A percentile compares a stretch with the other conserved stretches of the same genome.
Evolutionary conservation across 2,329 filamentous ascomycete species (phyloP).

Genomic region (Colletotrichum sp.): DNA sequence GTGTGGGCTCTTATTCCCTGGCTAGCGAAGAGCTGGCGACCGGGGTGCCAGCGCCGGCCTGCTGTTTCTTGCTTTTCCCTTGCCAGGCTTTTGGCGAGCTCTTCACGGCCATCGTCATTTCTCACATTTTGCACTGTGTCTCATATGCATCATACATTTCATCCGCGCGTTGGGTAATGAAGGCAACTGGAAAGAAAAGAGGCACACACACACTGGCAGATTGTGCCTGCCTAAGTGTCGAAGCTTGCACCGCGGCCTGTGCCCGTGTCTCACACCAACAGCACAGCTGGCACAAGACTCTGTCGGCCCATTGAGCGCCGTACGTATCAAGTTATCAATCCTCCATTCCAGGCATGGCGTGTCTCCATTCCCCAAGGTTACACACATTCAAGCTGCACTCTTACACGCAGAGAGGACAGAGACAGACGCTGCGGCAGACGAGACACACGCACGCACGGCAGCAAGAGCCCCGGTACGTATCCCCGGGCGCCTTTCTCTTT

Average conservation of each 20-base stretch:
- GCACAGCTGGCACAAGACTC: slow-evolving; percentile 6
- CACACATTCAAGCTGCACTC: slow-evolving; percentile 6
- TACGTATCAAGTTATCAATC: slow-evolving; percentile 12
- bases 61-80: slow-evolving; percentile 1
- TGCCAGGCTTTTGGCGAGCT: not conserved
- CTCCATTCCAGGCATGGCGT: slow-evolving; percentile 15
- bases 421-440: not conserved
- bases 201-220: not conserved
- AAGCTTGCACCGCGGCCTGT: slow-evolving; percentile 9
- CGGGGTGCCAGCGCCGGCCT: not conserved
- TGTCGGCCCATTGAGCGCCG: not conserved
- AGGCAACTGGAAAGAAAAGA: not conserved
- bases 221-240: not conserved
- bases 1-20: not conserved
- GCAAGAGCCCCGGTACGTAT: not conserved
- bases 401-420: not conserved
- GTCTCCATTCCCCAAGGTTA: slow-evolving; percentile 18
- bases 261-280: slow-evolving; percentile 9
- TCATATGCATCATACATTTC: not conserved
- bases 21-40: not conserved
- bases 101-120: slow-evolving; percentile 7
- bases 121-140: slow-evolving; percentile 12
- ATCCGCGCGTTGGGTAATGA: not conserved
- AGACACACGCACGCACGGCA: slow-evolving; percentile 2
- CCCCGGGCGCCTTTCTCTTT: not conserved